Evolutionary conservation across 228 moss, liverwort and hornwort species (phyloP), one percentile per base, ranked within the genome.

Genomic region (Sphagnum magellanicum): DNA sequence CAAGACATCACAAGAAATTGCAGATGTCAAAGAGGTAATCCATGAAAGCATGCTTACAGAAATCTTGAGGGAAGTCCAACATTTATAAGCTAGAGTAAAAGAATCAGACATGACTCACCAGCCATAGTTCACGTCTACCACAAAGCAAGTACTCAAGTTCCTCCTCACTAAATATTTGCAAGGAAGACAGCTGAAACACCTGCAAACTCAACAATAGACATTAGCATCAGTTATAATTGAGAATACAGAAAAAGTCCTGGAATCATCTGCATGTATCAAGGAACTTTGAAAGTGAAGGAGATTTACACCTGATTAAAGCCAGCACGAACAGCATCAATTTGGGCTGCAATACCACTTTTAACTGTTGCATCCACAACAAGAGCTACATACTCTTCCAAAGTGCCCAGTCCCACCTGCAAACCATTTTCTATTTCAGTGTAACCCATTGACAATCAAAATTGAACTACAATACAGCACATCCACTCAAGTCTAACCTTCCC

Each of bases 131-230:
- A 72, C 90, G 81, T 67, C 87, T 85, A 72, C 93, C 97, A 69
- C 97, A 98, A 16, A 98, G 81, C 71, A 98, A 77, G 70, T 91
- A 93, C 64, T 98, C 93, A 62, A 93, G 68, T 74, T 98, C 97
- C 52, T 90, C 90, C 79, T 93, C 94, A 53, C 81, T 86, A 61
- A 94, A 98, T 51, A 98, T 90, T 83, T 94, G 93, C 65, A 98
- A 68, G 59, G 84, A 78, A 53, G 92, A 89, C 66, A 94, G 79
- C 74, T 89, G 98, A 70, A 98, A 98, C 14, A 98, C 98, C 98
- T 98, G 87, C 66, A 78, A 49, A 72, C 48, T 17, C 50, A n/a
- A 47, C 16, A 32, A 59, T 59, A 59, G 6, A 1, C 55, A 14
- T 61, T 70, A 53, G n/a, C 16, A 59, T 14, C 64, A 46, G 4